Base-by-base conservation (phyloP, 2,329 filamentous ascomycete genomes). In the Penicillium psychrosexuale region DNA sequence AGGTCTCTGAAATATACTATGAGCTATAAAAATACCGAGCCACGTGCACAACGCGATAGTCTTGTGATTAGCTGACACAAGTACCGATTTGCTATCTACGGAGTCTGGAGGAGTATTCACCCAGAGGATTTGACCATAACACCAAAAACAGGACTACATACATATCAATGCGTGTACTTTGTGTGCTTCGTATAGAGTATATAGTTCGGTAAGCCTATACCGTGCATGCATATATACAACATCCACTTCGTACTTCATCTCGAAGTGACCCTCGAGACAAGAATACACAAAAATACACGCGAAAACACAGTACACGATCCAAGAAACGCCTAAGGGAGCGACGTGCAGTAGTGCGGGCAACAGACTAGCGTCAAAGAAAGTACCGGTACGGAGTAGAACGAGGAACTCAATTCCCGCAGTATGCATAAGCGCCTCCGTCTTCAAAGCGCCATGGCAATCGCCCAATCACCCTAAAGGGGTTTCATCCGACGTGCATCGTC, bases 361-460 rank as follows among this genome's bases (percentile, higher is more conserved):
- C 30, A 31, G 13, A 19, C 33, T 37, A 27, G 28, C n/a, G n/a
- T 45, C 11, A 27, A 37, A 12, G 4, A n/a, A 12, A 12, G 27
- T 5, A 44, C 12, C 6, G 11, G 22, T 24, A 24, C 22, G 22
- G 12, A 42, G 15, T 11, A 42, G 28, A 24, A 42, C 8, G 39
- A 42, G 37, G 12, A 5, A 5, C 33, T 28, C 38, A 36, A 44
- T 19, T 28, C 22, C 48, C 31, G 17, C 19, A n/a, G 13, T 48
- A n/a, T 28, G 34, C 24, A 61, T 53, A 58, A 47, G 53, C 57
- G 51, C 58, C 52, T 43, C 59, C 54, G 55, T 53, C 43, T 45
- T 49, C 36, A 37, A 46, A 9, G 34, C 38, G 28, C 24, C 12
- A 45, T 46, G 2, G 22, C 22, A 24, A 24, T 24, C 3, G 3